Percentiles rank a stretch among this genome's conserved stretches.
Evolutionary conservation across 345 rosid genomes (phyloP).

Genomic region (Populus tremula): DNA sequence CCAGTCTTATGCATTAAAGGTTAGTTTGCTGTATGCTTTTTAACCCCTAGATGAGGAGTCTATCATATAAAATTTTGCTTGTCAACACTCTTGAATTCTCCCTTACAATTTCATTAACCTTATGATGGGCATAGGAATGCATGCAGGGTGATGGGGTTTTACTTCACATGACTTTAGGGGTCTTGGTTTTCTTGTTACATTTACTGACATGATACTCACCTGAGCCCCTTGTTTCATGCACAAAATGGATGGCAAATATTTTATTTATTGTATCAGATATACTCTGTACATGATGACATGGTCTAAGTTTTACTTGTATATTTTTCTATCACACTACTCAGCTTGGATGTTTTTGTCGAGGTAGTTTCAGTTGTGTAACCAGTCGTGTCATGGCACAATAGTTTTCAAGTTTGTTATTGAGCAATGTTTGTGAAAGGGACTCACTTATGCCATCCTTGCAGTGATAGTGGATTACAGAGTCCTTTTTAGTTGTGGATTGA

Average conservation of each 20-base stretch:
- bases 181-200: too few relatives aligned
- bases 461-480: neutral
- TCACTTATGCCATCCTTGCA: neutral
- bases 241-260: neutral
- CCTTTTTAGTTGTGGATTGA: too few relatives aligned
- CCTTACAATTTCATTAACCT: neutral
- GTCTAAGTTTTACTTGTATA: neutral
- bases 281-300: neutral
- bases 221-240: neutral
- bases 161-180: too few relatives aligned
- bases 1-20: conserved; percentile 65
- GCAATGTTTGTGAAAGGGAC: neutral
- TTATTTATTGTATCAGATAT: neutral
- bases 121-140: neutral
- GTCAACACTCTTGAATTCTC: neutral
- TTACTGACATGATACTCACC: neutral
- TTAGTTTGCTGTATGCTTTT: conserved; percentile 24
- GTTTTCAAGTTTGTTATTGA: neutral
- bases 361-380: neutral
- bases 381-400: neutral
- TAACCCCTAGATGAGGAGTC: neutral
- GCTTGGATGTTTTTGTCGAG: neutral
- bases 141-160: neutral
- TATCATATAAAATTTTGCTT: neutral
- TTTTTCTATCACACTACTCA: neutral